Conservation (phyloP, 2,329 filamentous ascomycete genomes). For the Ophiostoma sp. region DNA sequence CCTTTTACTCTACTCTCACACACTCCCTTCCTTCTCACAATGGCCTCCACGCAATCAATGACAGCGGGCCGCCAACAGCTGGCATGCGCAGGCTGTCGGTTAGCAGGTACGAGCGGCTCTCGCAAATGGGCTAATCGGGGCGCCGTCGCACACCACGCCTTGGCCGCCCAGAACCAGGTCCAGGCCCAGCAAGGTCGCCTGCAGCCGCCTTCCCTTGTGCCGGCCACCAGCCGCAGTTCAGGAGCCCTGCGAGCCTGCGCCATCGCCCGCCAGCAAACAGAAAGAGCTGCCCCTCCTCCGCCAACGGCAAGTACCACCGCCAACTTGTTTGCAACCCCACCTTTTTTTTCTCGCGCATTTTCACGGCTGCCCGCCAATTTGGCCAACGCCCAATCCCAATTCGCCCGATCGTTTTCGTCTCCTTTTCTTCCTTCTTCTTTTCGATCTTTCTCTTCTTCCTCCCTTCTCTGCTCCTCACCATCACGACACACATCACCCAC, state of each 20-base stretch:
- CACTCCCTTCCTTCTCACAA: neutral
- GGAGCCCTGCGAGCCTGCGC: constrained; percentile 3
- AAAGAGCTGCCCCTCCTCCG: constrained; percentile 4
- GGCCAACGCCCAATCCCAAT: constrained; percentile 12
- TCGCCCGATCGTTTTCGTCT: neutral
- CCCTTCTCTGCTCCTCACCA: constrained; percentile 26
- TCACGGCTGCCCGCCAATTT: constrained; percentile 9
- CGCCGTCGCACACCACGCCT: neutral
- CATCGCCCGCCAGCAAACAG: neutral
- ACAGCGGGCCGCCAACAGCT: constrained; percentile 15
- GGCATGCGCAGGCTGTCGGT: neutral
- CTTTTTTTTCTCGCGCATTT: constrained; percentile 22
- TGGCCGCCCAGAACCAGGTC: neutral
- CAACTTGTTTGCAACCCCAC: constrained; percentile 22
- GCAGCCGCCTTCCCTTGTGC: constrained; percentile 4
- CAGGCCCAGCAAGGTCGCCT: too few species aligned
- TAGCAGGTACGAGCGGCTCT: neutral
- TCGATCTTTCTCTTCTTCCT: constrained; percentile 24
- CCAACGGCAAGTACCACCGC: neutral
- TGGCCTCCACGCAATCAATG: neutral
- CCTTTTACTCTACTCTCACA: neutral
- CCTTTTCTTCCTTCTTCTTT: constrained; percentile 22
- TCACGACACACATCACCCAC: constrained; percentile 28
- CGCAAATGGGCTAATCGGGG: neutral
- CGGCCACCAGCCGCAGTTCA: neutral